Conservation (phyloP, 176 grass and related monocot species). For the Puya raimondii region DNA sequence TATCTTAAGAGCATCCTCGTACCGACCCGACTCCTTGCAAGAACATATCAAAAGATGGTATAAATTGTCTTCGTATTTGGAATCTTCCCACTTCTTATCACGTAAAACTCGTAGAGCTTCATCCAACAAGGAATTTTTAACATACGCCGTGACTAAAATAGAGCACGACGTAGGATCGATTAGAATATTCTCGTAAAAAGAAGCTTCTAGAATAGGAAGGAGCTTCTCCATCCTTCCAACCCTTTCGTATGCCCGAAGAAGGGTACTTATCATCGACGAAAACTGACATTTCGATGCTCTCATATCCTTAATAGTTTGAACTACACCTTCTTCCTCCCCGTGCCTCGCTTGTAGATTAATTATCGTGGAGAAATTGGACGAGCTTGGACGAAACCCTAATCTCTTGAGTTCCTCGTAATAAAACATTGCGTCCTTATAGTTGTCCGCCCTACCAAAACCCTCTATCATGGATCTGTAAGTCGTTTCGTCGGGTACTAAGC, state of each 20-base stretch:
- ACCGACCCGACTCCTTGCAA: slow-evolving; percentile 66
- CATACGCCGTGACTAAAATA: slow-evolving; percentile 59
- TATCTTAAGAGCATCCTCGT: slow-evolving; percentile 54
- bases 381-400: slow-evolving; percentile 54
- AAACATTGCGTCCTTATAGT: slow-evolving; percentile 38
- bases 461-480: slow-evolving; percentile 93
- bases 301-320: slow-evolving; percentile 73
- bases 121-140: slow-evolving; percentile 64
- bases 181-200: slow-evolving; percentile 57
- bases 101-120: slow-evolving; percentile 60
- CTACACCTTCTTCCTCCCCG: slow-evolving; percentile 33
- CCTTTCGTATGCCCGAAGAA: slow-evolving; percentile 64
- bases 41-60: slow-evolving; percentile 87
- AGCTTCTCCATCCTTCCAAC: slow-evolving; percentile 50
- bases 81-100: slow-evolving; percentile 81
- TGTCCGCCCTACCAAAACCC: slow-evolving; percentile 69
- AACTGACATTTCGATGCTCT: slow-evolving; percentile 39
- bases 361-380: slow-evolving; percentile 90
- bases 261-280: slow-evolving; percentile 57
- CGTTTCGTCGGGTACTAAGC: slow-evolving; percentile 71
- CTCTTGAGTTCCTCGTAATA: slow-evolving; percentile 66
- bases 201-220: slow-evolving; percentile 48
- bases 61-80: slow-evolving; percentile 65
- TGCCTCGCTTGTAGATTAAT: slow-evolving; percentile 75
- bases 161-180: slow-evolving; percentile 68